Evolutionary conservation across 192 early-diverging fungal species (phyloP).

Genomic region (Backusella circina): DNA sequence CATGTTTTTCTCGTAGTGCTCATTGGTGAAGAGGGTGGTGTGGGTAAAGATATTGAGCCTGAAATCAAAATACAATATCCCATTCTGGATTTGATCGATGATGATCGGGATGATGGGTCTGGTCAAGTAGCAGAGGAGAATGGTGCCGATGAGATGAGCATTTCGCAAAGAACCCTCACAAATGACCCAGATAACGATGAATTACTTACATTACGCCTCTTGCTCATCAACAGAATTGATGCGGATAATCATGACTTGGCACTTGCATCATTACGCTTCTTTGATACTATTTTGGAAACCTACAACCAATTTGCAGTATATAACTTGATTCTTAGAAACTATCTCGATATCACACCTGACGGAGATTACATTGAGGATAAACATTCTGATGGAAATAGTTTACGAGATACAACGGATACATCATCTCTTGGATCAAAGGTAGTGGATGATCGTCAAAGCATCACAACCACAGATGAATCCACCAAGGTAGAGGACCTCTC

Average conservation of each 20-base stretch:
- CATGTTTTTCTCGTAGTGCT: conserved; percentile 31
- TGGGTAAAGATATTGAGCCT: conserved; percentile 36
- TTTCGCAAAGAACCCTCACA: not conserved
- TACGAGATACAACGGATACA: conserved; percentile 10
- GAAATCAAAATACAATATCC: conserved; percentile 9
- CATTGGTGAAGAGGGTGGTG: conserved; percentile 34
- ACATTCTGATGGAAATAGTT: not conserved
- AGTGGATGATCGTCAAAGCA: not conserved
- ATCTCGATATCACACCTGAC: conserved; percentile 31
- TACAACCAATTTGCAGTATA: conserved; percentile 60
- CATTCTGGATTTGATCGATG: not conserved
- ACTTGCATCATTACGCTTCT: conserved; percentile 53
- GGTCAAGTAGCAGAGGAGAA: not conserved
- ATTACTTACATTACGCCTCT: conserved; percentile 39
- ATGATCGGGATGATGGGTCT: conserved; percentile 14
- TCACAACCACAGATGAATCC: conserved; percentile 5
- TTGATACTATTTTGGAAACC: conserved; percentile 56
- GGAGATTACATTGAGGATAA: conserved; percentile 30
- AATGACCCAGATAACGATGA: conserved; percentile 5
- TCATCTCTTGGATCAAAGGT: conserved; percentile 18
- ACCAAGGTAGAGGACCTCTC: conserved; percentile 11
- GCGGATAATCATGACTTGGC: conserved; percentile 39
- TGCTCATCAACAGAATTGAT: conserved; percentile 33
- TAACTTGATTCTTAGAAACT: conserved; percentile 56
- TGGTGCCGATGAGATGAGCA: not conserved